Base-by-base conservation (phyloP, 768 basidiomycete genomes). In the Clitopilus hobsonii region DNA sequence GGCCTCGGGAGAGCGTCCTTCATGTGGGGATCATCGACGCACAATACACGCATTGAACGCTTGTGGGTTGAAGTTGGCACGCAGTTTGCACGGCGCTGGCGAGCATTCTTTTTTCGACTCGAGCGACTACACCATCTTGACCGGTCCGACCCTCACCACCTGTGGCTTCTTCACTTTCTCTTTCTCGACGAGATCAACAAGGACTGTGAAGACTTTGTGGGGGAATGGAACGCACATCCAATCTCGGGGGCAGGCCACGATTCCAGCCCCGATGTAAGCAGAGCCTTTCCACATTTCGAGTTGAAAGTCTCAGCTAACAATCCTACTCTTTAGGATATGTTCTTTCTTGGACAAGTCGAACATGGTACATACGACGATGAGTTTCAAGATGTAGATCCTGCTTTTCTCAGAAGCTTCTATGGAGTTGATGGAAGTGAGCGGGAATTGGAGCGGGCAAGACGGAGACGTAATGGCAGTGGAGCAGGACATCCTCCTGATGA, bases 11-110 rank as follows among this genome's bases (percentile, higher is more conserved):
- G 66, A 10, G 69, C 59, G 1, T 65, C 62, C 23, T 73, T 73
- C 41, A 68, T 71, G 36, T 73, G 71, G 71, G 73, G 73, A 11
- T 61, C 67, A 6, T 80, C 73, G 0, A 75, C 74, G 0, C 58
- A 61, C 4, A 82, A 81, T 53, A 72, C 72, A 0, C 61, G 68
- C 0, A 79, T 80, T 55, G 78, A 81, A 57, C 51, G 67, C 0
- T 61, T 80, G 0, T 79, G 78, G 77, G 68, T 76, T 13, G 76
- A 80, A 48, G 65, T 75, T 32, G 73, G 75, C 0, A 36, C 54
- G 0, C 67, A 74, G 7, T 80, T 80, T 67, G 70, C 61, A 0
- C 61, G 65, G 2, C 38, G 20, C 11, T 81, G 79, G 79, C 32
- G 66, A 0, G 74, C 70, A 0, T 79, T 80, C 55, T 81, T 81